These are phyloP conservation scores for Zalaria sp. DNA, from an alignment of 2,329 filamentous ascomycete genomes.

Conservation along the genomic window DNA sequence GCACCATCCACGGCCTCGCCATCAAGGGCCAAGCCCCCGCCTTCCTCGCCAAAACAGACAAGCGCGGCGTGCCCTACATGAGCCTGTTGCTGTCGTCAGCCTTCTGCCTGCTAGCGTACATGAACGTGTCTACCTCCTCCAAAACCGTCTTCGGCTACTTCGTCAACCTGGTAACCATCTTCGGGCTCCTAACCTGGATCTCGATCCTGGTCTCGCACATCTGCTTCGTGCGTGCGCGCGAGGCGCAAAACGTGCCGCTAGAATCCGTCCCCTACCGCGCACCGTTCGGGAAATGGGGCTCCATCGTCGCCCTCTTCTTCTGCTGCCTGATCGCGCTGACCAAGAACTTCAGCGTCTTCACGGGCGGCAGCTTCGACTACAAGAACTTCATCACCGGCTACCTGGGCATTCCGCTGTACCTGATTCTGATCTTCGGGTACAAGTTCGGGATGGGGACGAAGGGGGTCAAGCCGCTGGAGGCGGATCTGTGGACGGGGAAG, in stretches of 20 bases:
- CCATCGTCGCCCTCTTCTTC: conserved; percentile 52
- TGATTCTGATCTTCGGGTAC: conserved; percentile 55
- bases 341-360: conserved; percentile 70
- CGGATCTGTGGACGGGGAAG: conserved; percentile 60
- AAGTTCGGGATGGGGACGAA: conserved; percentile 43
- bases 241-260: conserved; percentile 30
- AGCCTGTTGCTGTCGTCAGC: conserved; percentile 46
- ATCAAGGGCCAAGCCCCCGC: conserved; percentile 56
- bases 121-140: conserved; percentile 29
- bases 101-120: conserved; percentile 44
- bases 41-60: conserved; percentile 59
- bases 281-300: conserved; percentile 58
- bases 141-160: conserved; percentile 33
- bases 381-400: conserved; percentile 68
- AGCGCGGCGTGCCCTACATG: conserved; percentile 55
- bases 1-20: conserved; percentile 60
- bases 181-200: conserved; percentile 32
- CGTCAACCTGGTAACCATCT: conserved; percentile 27
- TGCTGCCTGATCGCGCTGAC: conserved; percentile 63
- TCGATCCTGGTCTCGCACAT: conserved; percentile 35
- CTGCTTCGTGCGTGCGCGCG: conserved; percentile 31
- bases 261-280: conserved; percentile 40
- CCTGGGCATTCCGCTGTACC: conserved; percentile 61
- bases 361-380: conserved; percentile 50
- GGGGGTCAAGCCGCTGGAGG: conserved; percentile 42